Conservation (phyloP, 75 land plant species). For the Chamaecyparis obtusa region DNA sequence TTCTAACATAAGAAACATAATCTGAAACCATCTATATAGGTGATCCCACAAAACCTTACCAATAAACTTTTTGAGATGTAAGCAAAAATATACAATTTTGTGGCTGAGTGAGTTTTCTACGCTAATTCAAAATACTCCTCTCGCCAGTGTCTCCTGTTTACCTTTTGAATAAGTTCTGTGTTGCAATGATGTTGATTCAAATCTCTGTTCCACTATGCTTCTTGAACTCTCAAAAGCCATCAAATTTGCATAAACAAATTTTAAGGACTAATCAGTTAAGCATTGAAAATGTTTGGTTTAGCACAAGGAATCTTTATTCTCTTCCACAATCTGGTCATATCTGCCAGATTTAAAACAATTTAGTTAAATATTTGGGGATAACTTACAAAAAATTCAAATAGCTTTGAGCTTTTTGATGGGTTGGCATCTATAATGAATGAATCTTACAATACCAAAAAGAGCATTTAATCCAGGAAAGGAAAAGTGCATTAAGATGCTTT, state of each 20-base stretch:
- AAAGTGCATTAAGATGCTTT: slow-evolving; percentile 16
- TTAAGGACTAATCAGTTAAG: slow-evolving; percentile 3
- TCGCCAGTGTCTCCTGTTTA: neutral
- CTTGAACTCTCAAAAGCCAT: neutral
- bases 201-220: neutral
- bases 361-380: neutral
- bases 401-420: slow-evolving; percentile 6
- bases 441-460: neutral
- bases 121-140: neutral
- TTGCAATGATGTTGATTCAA: neutral
- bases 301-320: slow-evolving; percentile 5
- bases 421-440: neutral
- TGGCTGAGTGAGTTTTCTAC: neutral
- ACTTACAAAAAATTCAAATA: slow-evolving; percentile 3
- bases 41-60: neutral
- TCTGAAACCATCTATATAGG: neutral
- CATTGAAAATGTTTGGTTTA: neutral
- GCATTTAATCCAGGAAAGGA: neutral
- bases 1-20: neutral
- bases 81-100: neutral
- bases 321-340: slow-evolving; percentile 6
- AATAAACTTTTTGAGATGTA: neutral
- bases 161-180: neutral
- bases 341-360: slow-evolving; percentile 3
- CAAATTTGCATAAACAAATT: neutral